phyloP scores from a whole-genome alignment of 129 eudicot genomes.

The Calendula officinalis region DNA sequence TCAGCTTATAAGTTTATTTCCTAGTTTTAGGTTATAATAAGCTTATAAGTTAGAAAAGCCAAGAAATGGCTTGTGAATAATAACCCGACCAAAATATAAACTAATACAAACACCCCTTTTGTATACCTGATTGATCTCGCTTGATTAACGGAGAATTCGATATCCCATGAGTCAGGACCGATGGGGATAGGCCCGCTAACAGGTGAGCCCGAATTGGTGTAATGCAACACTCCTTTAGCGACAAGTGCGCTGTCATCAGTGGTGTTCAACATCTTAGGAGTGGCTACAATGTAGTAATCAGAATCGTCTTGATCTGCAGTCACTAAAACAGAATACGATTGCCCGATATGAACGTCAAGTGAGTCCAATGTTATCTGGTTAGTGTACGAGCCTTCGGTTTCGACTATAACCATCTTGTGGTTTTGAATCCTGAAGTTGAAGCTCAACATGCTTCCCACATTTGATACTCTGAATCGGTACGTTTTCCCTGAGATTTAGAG shows the following conservation, averaged over 20 bases:
- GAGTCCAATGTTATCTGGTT: slow-evolving; percentile 59
- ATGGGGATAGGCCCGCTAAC: slow-evolving; percentile 46
- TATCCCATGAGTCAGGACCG: slow-evolving; percentile 71
- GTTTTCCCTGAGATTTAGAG: slow-evolving; percentile 46
- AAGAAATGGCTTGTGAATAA: no score
- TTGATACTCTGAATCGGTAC: slow-evolving; percentile 61
- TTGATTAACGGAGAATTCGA: slow-evolving; percentile 60
- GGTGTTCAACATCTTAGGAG: slow-evolving; percentile 48
- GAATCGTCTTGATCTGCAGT: slow-evolving; percentile 57
- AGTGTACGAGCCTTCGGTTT: slow-evolving; percentile 91
- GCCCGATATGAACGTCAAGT: slow-evolving; percentile 76
- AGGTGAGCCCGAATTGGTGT: slow-evolving; percentile 34
- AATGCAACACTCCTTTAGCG: slow-evolving; percentile 64
- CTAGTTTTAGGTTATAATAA: no score
- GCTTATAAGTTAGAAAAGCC: no score
- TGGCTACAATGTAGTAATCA: slow-evolving; percentile 69
- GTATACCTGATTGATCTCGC: slow-evolving; percentile 64
- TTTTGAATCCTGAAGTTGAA: slow-evolving; percentile 67
- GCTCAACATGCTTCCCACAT: slow-evolving; percentile 56
- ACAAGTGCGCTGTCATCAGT: slow-evolving; percentile 41
- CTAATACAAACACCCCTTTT: neutral
- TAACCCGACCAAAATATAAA: no score
- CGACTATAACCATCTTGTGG: slow-evolving; percentile 67
- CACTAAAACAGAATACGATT: slow-evolving; percentile 69
- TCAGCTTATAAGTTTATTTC: no score